Evolutionary conservation across 2,329 filamentous ascomycete genomes (phyloP).

Genomic region (Aspergillus sp.): DNA sequence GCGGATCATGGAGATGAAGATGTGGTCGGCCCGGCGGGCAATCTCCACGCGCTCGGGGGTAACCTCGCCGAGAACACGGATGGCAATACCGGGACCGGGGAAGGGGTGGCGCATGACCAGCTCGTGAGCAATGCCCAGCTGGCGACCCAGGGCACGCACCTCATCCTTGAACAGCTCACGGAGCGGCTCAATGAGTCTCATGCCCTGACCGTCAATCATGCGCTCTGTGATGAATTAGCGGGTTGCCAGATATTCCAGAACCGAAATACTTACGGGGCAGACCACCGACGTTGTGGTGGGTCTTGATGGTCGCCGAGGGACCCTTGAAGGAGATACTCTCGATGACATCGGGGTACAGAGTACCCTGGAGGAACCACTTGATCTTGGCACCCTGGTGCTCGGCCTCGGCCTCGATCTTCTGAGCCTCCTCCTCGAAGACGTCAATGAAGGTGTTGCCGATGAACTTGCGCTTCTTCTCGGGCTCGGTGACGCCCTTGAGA

Average conservation of each 20-base stretch:
- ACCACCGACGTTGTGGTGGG: constrained; percentile 56
- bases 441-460: constrained; percentile 82
- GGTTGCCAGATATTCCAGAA: no score
- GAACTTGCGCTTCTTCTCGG: constrained; percentile 87
- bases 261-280: constrained; percentile 7
- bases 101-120: constrained; percentile 75
- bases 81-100: constrained; percentile 69
- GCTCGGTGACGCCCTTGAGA: constrained; percentile 74
- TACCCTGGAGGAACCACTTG: constrained; percentile 85
- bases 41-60: constrained; percentile 78
- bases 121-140: constrained; percentile 71
- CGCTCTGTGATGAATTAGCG: constrained; percentile 33
- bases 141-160: constrained; percentile 68
- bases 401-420: constrained; percentile 70
- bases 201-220: constrained; percentile 52
- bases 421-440: constrained; percentile 78
- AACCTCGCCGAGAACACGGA: constrained; percentile 81
- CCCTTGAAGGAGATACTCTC: constrained; percentile 73
- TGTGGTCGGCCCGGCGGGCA: constrained; percentile 53
- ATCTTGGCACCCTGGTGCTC: constrained; percentile 71
- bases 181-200: constrained; percentile 69
- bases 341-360: constrained; percentile 72
- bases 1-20: constrained; percentile 50
- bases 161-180: constrained; percentile 84
- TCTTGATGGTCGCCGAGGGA: constrained; percentile 71